Evolutionary conservation across 495 filamentous ascomycete genomes (phyloP).

Genomic region (Xylaria acuta): DNA sequence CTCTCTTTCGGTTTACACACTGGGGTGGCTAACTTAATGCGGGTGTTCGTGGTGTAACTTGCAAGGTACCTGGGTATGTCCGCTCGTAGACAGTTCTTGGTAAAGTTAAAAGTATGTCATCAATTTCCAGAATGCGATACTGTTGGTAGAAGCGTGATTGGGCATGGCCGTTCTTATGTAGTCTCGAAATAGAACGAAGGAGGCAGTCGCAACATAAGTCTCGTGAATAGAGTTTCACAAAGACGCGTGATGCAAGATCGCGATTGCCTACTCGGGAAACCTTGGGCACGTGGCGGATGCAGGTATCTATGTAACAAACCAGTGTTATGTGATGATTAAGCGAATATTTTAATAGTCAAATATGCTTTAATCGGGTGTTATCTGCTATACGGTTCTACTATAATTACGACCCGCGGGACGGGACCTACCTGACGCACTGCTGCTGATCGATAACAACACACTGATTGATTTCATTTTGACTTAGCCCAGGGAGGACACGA

Average conservation of each 20-base stretch:
- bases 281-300: background rate
- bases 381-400: background rate
- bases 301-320: background rate
- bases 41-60: background rate
- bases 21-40: conserved; percentile 2
- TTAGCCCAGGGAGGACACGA: conserved; percentile 6
- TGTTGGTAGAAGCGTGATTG: background rate
- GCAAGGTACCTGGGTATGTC: background rate
- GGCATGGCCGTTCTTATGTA: conserved; percentile 1
- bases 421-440: no score
- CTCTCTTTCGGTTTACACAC: background rate
- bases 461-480: conserved; percentile 3
- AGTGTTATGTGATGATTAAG: background rate
- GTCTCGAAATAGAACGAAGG: conserved; percentile 11
- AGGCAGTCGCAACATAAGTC: conserved; percentile 24
- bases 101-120: background rate
- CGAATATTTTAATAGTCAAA: background rate
- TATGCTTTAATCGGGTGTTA: background rate
- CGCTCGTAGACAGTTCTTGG: background rate
- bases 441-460: background rate
- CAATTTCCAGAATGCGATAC: background rate
- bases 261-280: conserved; percentile 26
- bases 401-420: no score
- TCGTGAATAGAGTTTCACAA: conserved; percentile 39
- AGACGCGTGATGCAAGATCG: conserved; percentile 43